Base-by-base conservation (phyloP, 345 rosid genomes). In the Populus ilicifolia region DNA sequence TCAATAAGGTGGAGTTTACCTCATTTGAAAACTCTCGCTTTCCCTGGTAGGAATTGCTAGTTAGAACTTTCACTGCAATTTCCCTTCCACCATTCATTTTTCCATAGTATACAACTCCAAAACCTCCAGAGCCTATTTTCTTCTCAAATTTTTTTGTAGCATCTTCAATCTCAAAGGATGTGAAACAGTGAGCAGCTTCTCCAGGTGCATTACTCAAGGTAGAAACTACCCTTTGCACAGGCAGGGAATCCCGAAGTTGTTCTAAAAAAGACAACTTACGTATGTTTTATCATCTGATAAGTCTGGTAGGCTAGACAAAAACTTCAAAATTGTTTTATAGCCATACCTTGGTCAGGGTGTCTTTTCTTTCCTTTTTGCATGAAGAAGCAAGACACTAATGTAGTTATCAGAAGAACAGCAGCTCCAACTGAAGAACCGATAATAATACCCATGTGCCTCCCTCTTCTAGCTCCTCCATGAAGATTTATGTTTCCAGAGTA, bases 91-190 rank as follows among this genome's bases (percentile, higher is more conserved):
- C 97, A 68, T 82, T 86, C 83, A 91, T 63, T 89, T 85, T 87
- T 78, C 99, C 99, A 35, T 96, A 92, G 85, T 83, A 92, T 7
- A 96, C 98, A 7, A 90, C 88, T 73, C 99, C 99, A 82, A 96
- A 96, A 75, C 99, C 99, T 74, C 99, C 98, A 0, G 99, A 94
- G 29, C 98, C 99, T 56, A 96, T 89, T 86, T 90, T 96, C 89
- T 82, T 91, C 89, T 90, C 98, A 20, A 94, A 84, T 3, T 78
- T 84, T 14, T 76, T 89, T 4, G 99, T 96, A 67, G 97, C 96
- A 70, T 89, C 94, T 83, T 91, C 88, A 9, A 96, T 91, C 84
- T 96, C 98, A 54, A 84, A 25, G 29, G 84, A 78, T 74, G 91
- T 82, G 86, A 96, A 96, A 89, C 94, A 92, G 81, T 90, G 92